Conservation (phyloP, 352 stramenopile genomes). For the Phytophthora pini region DNA sequence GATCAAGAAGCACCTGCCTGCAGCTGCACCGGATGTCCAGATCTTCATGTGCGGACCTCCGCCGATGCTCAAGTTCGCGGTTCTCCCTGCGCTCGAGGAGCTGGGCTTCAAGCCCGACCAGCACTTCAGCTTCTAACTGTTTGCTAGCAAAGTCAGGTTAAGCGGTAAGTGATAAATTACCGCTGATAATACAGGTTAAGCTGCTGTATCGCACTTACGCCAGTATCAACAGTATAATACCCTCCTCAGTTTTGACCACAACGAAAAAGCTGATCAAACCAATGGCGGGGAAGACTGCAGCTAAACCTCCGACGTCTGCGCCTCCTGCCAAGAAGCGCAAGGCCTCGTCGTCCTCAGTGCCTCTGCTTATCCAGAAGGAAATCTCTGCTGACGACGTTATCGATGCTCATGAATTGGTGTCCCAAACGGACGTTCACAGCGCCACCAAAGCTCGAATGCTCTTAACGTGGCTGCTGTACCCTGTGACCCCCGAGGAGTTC, state of each 20-base stretch:
- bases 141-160: too few species aligned
- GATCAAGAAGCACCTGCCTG: slow-evolving; percentile 92
- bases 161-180: too few species aligned
- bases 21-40: slow-evolving; percentile 74
- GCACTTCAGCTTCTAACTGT: slow-evolving; percentile 86
- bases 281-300: slow-evolving; percentile 51
- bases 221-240: neutral
- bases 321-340: slow-evolving; percentile 66
- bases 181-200: too few species aligned
- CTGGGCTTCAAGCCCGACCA: slow-evolving; percentile 92
- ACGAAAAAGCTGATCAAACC: slow-evolving; percentile 17
- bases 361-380: slow-evolving; percentile 49
- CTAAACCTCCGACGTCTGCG: slow-evolving; percentile 16
- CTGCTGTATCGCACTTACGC: neutral
- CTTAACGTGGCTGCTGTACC: slow-evolving; percentile 89
- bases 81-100: slow-evolving; percentile 94
- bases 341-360: slow-evolving; percentile 45
- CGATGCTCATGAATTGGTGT: slow-evolving; percentile 61
- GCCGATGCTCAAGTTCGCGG: slow-evolving; percentile 99
- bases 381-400: slow-evolving; percentile 58
- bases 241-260: neutral
- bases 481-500: slow-evolving; percentile 89
- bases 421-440: slow-evolving; percentile 69
- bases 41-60: slow-evolving; percentile 98
- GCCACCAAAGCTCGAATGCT: slow-evolving; percentile 72